Percentiles rank a stretch among this genome's conserved stretches.
Evolutionary conservation across 2,329 filamentous ascomycete species (phyloP).

Genomic region (Pseudogymnoascus sp.): DNA sequence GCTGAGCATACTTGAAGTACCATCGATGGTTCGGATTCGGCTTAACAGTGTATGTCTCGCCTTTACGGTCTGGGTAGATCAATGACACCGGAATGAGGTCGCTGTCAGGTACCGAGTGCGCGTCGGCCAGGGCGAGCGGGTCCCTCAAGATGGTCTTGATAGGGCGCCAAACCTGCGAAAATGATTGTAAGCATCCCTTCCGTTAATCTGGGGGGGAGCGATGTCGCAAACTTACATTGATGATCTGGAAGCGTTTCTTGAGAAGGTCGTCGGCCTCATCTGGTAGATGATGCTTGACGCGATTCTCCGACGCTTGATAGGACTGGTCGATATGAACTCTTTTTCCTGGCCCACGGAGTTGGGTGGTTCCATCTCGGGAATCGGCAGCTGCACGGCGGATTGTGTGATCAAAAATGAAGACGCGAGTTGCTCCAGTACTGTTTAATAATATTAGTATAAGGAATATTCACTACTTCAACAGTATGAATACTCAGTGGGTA

Average conservation of each 20-base stretch:
- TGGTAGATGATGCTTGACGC: constrained; percentile 56
- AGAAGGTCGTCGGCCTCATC: constrained; percentile 39
- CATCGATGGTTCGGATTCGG: constrained; percentile 39
- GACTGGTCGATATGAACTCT: constrained; percentile 78
- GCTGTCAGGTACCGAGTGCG: constrained; percentile 39
- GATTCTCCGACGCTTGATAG: constrained; percentile 50
- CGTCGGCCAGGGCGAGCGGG: constrained; percentile 46
- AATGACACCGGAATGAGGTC: constrained; percentile 42
- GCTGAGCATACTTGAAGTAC: constrained; percentile 45
- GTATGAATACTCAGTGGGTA: background rate
- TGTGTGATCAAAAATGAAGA: constrained; percentile 79
- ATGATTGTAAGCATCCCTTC: background rate
- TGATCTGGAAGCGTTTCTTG: constrained; percentile 43
- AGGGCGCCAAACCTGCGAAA: constrained; percentile 34
- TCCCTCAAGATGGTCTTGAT: constrained; percentile 44
- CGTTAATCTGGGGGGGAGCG: background rate
- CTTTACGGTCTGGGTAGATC: constrained; percentile 43
- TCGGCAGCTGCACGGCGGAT: constrained; percentile 49
- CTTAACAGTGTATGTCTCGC: constrained; percentile 42
- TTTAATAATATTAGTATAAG: background rate
- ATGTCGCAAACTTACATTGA: constrained; percentile 35
- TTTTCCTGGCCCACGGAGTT: constrained; percentile 54
- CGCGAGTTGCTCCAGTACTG: constrained; percentile 28
- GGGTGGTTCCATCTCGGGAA: constrained; percentile 36
- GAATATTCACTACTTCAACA: background rate